Evolutionary conservation across 2,329 filamentous ascomycete genomes (phyloP).

Genomic region (Didymosphaeria variabile): DNA sequence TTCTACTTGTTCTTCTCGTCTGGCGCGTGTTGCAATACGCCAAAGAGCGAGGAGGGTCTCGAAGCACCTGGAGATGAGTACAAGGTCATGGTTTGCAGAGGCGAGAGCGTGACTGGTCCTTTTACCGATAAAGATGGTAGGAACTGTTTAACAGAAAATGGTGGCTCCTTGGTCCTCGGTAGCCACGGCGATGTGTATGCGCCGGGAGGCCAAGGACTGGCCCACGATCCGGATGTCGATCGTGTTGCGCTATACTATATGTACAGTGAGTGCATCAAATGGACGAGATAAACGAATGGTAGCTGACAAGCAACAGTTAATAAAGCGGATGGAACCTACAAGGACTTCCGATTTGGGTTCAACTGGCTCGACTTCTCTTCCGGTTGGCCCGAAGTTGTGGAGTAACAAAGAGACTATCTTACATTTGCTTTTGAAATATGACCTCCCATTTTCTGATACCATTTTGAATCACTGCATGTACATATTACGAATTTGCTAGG

Average conservation of each 20-base stretch:
- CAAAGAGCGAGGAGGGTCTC: conserved; percentile 44
- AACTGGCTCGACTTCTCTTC: conserved; percentile 5
- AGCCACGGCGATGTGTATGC: conserved; percentile 56
- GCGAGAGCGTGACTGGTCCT: conserved; percentile 56
- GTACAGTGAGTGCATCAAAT: conserved; percentile 22
- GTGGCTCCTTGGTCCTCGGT: conserved; percentile 66
- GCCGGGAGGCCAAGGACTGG: conserved; percentile 30
- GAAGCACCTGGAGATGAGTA: conserved; percentile 67
- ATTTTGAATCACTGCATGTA: background rate
- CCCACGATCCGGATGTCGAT: conserved; percentile 19
- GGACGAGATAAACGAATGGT: background rate
- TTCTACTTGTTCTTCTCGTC: conserved; percentile 69
- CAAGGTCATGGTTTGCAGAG: conserved; percentile 68
- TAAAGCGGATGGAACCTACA: background rate
- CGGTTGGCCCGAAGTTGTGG: background rate
- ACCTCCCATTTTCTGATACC: background rate
- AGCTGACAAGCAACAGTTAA: background rate
- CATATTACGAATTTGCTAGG: background rate
- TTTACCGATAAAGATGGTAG: conserved; percentile 52
- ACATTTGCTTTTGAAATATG: background rate
- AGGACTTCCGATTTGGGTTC: conserved; percentile 1
- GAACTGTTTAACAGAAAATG: conserved; percentile 57
- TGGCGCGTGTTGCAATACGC: conserved; percentile 66
- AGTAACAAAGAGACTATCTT: background rate
- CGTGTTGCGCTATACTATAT: conserved; percentile 30